phyloP scores from a whole-genome alignment of 1,284 basidiomycete genomes.

The Sporisorium reilianum region DNA sequence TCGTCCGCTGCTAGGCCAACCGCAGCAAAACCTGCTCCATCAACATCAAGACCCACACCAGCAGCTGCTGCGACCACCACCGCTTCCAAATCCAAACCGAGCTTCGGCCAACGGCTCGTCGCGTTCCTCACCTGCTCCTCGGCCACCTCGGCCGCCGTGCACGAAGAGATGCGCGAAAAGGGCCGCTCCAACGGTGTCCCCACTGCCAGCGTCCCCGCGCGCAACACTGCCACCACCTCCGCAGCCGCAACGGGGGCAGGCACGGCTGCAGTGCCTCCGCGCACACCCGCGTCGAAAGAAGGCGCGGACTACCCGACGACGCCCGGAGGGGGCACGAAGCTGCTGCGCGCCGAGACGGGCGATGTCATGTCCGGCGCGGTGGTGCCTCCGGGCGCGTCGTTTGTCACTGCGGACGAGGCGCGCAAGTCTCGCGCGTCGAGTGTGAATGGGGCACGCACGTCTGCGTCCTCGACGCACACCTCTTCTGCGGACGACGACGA shows the following conservation, averaged over 20 bases:
- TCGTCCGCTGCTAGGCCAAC: neutral
- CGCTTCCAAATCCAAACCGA: constrained; percentile 14
- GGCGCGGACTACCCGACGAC: constrained; percentile 35
- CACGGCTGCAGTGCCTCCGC: constrained; percentile 18
- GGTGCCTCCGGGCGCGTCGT: constrained; percentile 78
- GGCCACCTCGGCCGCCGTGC: constrained; percentile 25
- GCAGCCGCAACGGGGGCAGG: constrained; percentile 6
- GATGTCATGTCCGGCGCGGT: constrained; percentile 79
- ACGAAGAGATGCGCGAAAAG: constrained; percentile 46
- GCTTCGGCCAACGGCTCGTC: constrained; percentile 34
- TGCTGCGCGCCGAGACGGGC: constrained; percentile 74
- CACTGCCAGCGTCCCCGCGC: constrained; percentile 8
- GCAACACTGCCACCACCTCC: neutral
- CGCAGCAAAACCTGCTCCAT: constrained; percentile 9
- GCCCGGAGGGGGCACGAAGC: constrained; percentile 61
- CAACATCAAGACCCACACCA: constrained; percentile 17
- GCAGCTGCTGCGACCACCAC: neutral
- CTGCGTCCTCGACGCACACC: too few species aligned
- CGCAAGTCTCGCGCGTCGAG: constrained; percentile 18
- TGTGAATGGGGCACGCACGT: neutral
- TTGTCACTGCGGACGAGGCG: constrained; percentile 65
- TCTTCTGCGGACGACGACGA: constrained; percentile 32
- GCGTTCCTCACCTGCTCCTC: constrained; percentile 58
- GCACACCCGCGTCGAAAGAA: constrained; percentile 31
- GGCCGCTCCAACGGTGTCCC: constrained; percentile 5